phyloP scores from a whole-genome alignment of 257 asterid genomes.

The Linaria vulgaris region DNA sequence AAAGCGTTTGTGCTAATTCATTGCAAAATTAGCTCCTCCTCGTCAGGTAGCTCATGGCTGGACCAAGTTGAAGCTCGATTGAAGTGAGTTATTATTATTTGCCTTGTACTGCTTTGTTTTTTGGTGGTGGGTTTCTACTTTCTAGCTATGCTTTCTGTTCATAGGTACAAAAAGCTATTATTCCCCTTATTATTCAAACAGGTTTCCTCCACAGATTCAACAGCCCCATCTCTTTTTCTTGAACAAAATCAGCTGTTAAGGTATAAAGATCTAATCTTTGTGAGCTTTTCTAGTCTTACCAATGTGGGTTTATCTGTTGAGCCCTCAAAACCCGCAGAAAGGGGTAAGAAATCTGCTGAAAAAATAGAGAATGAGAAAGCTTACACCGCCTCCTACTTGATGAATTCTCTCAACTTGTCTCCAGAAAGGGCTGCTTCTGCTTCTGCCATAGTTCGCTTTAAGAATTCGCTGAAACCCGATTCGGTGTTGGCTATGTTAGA shows the following conservation, averaged over 20 bases:
- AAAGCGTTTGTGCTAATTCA: too few relatives aligned
- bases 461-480: slow-evolving; percentile 23
- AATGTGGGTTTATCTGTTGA: background rate
- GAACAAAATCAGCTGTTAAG: too few relatives aligned
- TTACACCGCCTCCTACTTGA: slow-evolving; percentile 27
- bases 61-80: background rate
- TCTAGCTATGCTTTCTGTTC: slow-evolving; percentile 7
- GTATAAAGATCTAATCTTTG: background rate
- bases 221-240: too few relatives aligned
- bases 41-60: too few relatives aligned
- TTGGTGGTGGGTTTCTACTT: too few relatives aligned
- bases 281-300: background rate
- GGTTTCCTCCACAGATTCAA: background rate
- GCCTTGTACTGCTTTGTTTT: too few relatives aligned
- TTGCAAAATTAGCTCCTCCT: too few relatives aligned
- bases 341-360: background rate
- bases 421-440: slow-evolving; percentile 28
- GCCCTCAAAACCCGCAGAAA: background rate
- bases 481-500: slow-evolving; percentile 22
- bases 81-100: too few relatives aligned
- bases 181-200: background rate
- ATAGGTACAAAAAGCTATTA: slow-evolving; percentile 2
- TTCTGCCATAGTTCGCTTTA: slow-evolving; percentile 11
- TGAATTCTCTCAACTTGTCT: slow-evolving; percentile 28
- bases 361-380: background rate